A percentile compares a stretch with the other conserved stretches of the same genome.
These are phyloP conservation scores for Neocucurbitaria cava DNA, from an alignment of 2,329 filamentous ascomycete genomes.

Conservation along the genomic window DNA sequence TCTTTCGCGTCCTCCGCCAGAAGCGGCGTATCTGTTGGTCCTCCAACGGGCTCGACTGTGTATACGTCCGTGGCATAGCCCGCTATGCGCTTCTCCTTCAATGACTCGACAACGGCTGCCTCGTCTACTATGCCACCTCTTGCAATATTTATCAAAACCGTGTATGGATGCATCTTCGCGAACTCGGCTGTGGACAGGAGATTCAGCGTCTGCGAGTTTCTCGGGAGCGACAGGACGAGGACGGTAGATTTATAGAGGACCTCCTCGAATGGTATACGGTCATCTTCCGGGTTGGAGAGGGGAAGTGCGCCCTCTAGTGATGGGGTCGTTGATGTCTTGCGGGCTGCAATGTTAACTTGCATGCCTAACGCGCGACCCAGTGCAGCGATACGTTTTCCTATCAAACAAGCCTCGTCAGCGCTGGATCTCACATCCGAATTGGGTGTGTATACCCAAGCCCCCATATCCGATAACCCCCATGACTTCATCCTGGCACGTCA, in stretches of 20 bases:
- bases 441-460: constrained; percentile 48
- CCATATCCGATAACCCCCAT: constrained; percentile 61
- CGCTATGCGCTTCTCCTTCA: constrained; percentile 54
- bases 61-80: constrained; percentile 62
- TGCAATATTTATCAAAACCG: constrained; percentile 58
- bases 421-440: constrained; percentile 11
- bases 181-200: constrained; percentile 52
- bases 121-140: constrained; percentile 62
- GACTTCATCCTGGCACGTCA: constrained; percentile 58
- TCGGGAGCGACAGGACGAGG: constrained; percentile 46
- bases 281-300: constrained; percentile 16
- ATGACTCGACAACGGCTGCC: constrained; percentile 53
- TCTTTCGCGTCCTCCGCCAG: constrained; percentile 53
- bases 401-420: constrained; percentile 11
- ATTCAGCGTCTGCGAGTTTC: constrained; percentile 40
- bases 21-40: constrained; percentile 51
- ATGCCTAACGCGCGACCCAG: constrained; percentile 57
- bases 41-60: constrained; percentile 54
- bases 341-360: constrained; percentile 57
- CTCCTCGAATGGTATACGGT: constrained; percentile 46
- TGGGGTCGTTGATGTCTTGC: constrained; percentile 32
- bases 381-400: constrained; percentile 54
- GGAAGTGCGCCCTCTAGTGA: constrained; percentile 10
- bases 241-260: constrained; percentile 48
- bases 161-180: constrained; percentile 52